Base-by-base conservation (phyloP, 2,329 filamentous ascomycete species). In the Sporothrix schenckii region DNA sequence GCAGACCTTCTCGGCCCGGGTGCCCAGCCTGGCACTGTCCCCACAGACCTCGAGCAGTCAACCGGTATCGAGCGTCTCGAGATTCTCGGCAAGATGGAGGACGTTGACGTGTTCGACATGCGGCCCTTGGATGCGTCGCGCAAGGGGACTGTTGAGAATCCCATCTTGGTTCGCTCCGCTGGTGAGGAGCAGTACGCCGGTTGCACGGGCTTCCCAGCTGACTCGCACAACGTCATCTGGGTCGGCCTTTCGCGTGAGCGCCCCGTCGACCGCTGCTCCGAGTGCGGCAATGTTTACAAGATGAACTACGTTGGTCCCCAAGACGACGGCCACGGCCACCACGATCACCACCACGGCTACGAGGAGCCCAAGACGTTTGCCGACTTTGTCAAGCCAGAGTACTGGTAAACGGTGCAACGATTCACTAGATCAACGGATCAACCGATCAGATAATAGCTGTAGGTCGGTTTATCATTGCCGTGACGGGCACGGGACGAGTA, bases 31-130 rank as follows among this genome's bases (percentile, higher is more conserved):
- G 94, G 95, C 80, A 92, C 91, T 80, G 86, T 99, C 76, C 93
- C 95, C 75, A 96, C 92, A 83, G 95, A 99, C 83, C 83, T 97
- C 80, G 93, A 98, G 82, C 95, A 99, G 83, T 85, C 95, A 72
- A 98, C 95, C 77, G 95, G 95, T 92, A 87, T 98, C 72, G 95
- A 99, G 87, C 94, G 95, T 88, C 88, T 99, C 77, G 95, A 99
- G 84, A 95, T 99, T 79, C 87, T 99, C 81, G 95, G 95, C 84
- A 99, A 99, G 89, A 97, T 98, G 91, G 93, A 98, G 87, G 94
- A 95, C 76, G 86, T 97, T 78, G 95, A 99, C 80, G 86, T 98
- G 80, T 99, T 99, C 85, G 94, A 99, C 85, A 97, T 98, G 95
- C 91, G 89, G 83, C 95, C 95, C 74, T 88, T 99, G 77, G 95